Conservation (phyloP, 768 basidiomycete species). For the Rhodotorula sphaerocarpa region DNA sequence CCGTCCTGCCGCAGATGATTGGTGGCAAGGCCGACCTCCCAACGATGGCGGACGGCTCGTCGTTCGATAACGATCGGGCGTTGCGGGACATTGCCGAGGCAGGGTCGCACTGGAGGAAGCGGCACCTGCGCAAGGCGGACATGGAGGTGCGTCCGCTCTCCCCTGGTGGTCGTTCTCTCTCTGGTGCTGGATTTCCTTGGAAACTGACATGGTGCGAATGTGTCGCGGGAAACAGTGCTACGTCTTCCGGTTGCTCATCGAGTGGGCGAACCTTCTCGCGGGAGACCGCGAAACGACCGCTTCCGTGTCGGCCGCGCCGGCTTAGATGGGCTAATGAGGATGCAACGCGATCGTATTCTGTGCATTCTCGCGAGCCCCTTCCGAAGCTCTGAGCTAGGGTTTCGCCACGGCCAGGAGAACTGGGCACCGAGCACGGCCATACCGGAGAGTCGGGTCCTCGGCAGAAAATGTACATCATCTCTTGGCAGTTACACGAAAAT, state of each 20-base stretch:
- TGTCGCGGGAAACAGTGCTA: conserved; percentile 68
- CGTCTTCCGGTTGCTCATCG: conserved; percentile 55
- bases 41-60: conserved; percentile 23
- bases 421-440: no score
- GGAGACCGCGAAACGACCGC: no score
- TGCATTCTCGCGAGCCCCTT: no score
- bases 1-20: conserved; percentile 38
- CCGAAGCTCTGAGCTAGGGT: no score
- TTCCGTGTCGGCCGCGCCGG: no score
- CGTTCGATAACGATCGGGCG: conserved; percentile 35
- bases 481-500: no score
- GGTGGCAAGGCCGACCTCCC: conserved; percentile 33
- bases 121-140: conserved; percentile 70
- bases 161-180: neutral
- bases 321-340: no score
- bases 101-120: conserved; percentile 87
- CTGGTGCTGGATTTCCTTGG: neutral
- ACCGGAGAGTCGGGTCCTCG: no score
- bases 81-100: conserved; percentile 70
- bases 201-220: neutral
- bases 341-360: no score
- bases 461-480: no score
- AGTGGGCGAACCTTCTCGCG: conserved; percentile 18
- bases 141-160: conserved; percentile 58
- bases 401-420: no score